Base-by-base conservation (phyloP, 1,139 yeast species). In the Candida buenavistaensis region DNA sequence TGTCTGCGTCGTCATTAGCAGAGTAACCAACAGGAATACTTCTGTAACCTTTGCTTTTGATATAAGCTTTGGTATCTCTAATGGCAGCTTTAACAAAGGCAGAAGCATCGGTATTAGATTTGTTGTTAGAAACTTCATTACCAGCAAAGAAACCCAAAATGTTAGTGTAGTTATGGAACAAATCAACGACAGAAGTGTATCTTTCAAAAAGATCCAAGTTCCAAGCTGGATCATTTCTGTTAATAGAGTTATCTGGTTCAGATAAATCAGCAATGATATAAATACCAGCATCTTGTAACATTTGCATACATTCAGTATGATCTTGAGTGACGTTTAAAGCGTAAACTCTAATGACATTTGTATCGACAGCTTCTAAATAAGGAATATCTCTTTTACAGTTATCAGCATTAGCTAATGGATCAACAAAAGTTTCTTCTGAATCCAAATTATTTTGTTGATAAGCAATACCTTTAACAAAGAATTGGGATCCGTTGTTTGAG, bases 91-190 rank as follows among this genome's bases (percentile, higher is more conserved):
- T 88, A 52, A 88, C 94, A 58, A 76, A 86, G 26, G 95, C 84
- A 26, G 95, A 88, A 36, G 95, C 80, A 41, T 71, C 78, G 30
- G 95, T 84, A 57, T 80, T 84, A 57, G 78, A 64, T 28, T 62
- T 71, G 54, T 79, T 80, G 62, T 88, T 85, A 57, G 84, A 78
- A 42, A 87, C 96, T 69, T 88, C 96, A 57, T 88, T 88, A 55
- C 94, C 96, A 33, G 96, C 96, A 54, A 87, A 86, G 71, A 85
- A 87, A 27, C 95, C 96, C 42, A 87, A 70, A 23, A 84, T 78
- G 65, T 88, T 88, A 52, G 81, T 72, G 63, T 84, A 87, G 44
- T 70, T 58, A 37, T 82, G 76, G 71, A 88, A 79, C 48, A 69
- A 71, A 55, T 86, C 94, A 41, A 88, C 79, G 37, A 84, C 86